phyloP scores from a whole-genome alignment of 2,329 filamentous ascomycete genomes.

The Grosmannia penicillata region DNA sequence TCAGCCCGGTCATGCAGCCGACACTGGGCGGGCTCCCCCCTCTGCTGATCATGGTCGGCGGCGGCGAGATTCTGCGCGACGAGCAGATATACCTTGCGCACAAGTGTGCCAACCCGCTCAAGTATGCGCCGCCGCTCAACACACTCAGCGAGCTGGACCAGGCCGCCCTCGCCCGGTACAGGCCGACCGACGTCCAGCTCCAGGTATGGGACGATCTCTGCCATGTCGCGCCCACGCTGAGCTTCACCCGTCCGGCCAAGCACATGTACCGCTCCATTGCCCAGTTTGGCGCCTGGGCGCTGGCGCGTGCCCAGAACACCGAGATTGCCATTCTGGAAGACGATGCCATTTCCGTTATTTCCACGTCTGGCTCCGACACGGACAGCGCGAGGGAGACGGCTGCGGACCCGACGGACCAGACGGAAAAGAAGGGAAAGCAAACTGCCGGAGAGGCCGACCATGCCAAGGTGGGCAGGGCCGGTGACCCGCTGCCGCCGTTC shows the following conservation, averaged over 20 bases:
- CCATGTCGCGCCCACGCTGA: conserved; percentile 83
- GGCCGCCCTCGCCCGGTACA: conserved; percentile 48
- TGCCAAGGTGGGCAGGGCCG: conserved; percentile 61
- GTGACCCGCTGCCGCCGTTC: conserved; percentile 69
- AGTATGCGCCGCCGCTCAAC: conserved; percentile 55
- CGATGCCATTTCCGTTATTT: conserved; percentile 61
- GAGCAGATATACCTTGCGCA: conserved; percentile 94
- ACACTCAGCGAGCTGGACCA: conserved; percentile 49
- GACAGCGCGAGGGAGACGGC: conserved; percentile 10
- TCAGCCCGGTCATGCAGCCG: conserved; percentile 78
- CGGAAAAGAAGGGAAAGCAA: conserved; percentile 6
- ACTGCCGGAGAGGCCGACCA: not conserved
- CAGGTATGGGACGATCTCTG: conserved; percentile 95
- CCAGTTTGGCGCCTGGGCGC: conserved; percentile 84
- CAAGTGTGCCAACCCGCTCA: conserved; percentile 72
- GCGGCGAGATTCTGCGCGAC: conserved; percentile 77
- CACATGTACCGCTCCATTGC: conserved; percentile 88
- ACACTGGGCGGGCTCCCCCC: conserved; percentile 83
- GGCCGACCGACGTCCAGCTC: conserved; percentile 79
- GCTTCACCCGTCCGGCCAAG: conserved; percentile 90
- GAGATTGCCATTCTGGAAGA: conserved; percentile 73
- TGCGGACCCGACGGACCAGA: not conserved
- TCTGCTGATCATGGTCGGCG: conserved; percentile 71
- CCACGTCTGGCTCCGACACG: conserved; percentile 32
- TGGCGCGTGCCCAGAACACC: conserved; percentile 67